phyloP scores from a whole-genome alignment of 768 basidiomycete genomes.

The Tulasnella sp. region DNA sequence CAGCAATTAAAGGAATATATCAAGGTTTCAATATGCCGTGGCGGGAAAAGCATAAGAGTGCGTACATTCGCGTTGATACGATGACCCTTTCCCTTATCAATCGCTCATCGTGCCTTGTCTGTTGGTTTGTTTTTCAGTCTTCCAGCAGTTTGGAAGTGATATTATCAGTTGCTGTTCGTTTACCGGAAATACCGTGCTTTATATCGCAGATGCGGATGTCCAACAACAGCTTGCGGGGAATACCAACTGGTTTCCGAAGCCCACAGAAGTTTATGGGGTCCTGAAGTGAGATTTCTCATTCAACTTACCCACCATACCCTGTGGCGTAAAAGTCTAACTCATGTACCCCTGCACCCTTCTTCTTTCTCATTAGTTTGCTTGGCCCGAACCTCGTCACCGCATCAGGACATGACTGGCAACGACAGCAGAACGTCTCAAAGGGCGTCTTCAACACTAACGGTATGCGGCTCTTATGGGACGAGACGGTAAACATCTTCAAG shows the following conservation, averaged over 20 bases:
- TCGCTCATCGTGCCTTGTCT: background rate
- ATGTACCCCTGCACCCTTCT: background rate
- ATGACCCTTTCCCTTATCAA: no score
- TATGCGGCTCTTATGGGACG: constrained; percentile 7
- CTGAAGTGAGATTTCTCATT: background rate
- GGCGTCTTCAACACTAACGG: constrained; percentile 13
- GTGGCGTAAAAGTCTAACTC: no score
- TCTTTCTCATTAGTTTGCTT: background rate
- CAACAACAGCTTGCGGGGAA: constrained; percentile 4
- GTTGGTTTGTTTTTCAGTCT: background rate
- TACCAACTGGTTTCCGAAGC: background rate
- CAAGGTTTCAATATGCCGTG: constrained; percentile 14
- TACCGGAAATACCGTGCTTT: background rate
- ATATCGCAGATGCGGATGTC: constrained; percentile 10
- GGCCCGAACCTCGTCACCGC: constrained; percentile 15
- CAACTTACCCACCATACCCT: background rate
- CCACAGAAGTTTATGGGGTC: constrained; percentile 3
- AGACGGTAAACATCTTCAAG: constrained; percentile 10
- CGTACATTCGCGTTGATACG: background rate
- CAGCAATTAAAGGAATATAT: constrained; percentile 5
- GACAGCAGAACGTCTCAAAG: constrained; percentile 3
- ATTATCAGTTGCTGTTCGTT: constrained; percentile 3
- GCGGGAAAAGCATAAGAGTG: constrained; percentile 9
- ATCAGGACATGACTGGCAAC: constrained; percentile 5
- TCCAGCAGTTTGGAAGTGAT: constrained; percentile 1